A percentile compares a stretch with the other conserved stretches of the same genome.
phyloP scores from a whole-genome alignment of 306 rosid species.

The Cicer judaicum region DNA sequence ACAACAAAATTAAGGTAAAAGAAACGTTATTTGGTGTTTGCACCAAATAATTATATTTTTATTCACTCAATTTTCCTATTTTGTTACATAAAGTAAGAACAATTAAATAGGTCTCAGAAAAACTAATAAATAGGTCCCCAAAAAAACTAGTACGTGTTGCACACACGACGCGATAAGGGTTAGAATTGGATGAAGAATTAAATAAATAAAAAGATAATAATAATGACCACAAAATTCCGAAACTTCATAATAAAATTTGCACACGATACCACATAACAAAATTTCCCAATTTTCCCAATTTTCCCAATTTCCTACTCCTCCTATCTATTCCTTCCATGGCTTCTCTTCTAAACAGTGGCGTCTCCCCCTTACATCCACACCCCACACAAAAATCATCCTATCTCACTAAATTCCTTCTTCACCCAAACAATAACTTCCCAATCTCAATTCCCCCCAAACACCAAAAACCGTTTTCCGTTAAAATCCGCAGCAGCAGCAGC shows the following conservation, averaged over 20 bases:
- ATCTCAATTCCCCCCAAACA: slow-evolving; percentile 32
- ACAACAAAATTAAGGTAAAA: too few relatives aligned
- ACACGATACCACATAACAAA: too few relatives aligned
- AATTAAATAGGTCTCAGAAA: too few relatives aligned
- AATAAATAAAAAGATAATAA: too few relatives aligned
- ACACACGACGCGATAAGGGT: slow-evolving; percentile 28
- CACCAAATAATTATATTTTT: too few relatives aligned
- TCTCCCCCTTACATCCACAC: slow-evolving; percentile 64
- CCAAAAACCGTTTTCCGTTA: slow-evolving; percentile 37
- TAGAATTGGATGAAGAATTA: neutral
- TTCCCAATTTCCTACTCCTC: neutral
- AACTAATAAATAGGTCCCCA: too few relatives aligned
- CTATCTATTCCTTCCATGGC: slow-evolving; percentile 52
- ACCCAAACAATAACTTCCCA: slow-evolving; percentile 41
- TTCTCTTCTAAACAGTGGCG: slow-evolving; percentile 66
- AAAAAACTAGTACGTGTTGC: slow-evolving; percentile 9
- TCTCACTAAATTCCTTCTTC: slow-evolving; percentile 41
- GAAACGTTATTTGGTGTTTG: too few relatives aligned
- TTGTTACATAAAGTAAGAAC: too few relatives aligned
- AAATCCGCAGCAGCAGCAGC: slow-evolving; percentile 69
- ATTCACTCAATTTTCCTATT: too few relatives aligned
- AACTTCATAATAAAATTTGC: neutral
- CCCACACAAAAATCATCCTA: slow-evolving; percentile 50
- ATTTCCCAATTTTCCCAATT: neutral
- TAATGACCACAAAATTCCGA: neutral